Conservation (phyloP, 2,329 filamentous ascomycete species). For the Aspergillus hortae region DNA sequence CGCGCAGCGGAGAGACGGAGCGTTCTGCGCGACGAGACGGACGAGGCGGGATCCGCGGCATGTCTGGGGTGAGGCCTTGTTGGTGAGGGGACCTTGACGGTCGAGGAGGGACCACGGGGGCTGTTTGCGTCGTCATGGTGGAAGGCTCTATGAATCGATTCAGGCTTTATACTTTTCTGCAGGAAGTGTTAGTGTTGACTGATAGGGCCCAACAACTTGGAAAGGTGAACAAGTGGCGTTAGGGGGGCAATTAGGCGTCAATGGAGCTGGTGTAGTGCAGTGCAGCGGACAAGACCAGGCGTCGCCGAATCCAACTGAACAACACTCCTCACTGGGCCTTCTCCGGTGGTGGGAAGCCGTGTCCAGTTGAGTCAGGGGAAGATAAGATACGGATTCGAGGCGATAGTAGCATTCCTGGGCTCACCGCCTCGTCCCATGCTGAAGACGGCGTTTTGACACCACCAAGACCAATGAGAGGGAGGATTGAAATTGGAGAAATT, state of each 20-base stretch:
- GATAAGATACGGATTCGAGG: conserved; percentile 8
- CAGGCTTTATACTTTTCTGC: not conserved
- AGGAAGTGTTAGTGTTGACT: not conserved
- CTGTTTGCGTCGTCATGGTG: conserved; percentile 43
- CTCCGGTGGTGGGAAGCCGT: not conserved
- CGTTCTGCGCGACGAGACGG: conserved; percentile 67
- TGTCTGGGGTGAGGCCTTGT: conserved; percentile 43
- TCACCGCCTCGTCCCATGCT: conserved; percentile 2
- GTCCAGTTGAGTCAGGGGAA: not conserved
- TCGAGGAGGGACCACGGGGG: conserved; percentile 60
- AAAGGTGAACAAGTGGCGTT: too few relatives aligned
- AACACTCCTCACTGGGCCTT: too few relatives aligned
- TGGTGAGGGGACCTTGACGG: conserved; percentile 54
- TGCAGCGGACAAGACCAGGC: not conserved
- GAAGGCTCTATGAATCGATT: not conserved
- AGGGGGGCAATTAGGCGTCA: not conserved
- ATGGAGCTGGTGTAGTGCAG: not conserved
- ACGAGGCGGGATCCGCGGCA: conserved; percentile 75
- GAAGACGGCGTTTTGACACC: not conserved
- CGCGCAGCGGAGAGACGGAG: conserved; percentile 71
- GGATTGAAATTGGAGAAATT: not conserved
- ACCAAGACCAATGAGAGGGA: not conserved
- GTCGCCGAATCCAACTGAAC: too few relatives aligned
- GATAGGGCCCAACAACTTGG: not conserved
- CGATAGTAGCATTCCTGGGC: conserved; percentile 5